A percentile compares a stretch with the other conserved stretches of the same genome.
Evolutionary conservation across 495 filamentous ascomycete species (phyloP).

Genomic region (Talaromyces adpressus): DNA sequence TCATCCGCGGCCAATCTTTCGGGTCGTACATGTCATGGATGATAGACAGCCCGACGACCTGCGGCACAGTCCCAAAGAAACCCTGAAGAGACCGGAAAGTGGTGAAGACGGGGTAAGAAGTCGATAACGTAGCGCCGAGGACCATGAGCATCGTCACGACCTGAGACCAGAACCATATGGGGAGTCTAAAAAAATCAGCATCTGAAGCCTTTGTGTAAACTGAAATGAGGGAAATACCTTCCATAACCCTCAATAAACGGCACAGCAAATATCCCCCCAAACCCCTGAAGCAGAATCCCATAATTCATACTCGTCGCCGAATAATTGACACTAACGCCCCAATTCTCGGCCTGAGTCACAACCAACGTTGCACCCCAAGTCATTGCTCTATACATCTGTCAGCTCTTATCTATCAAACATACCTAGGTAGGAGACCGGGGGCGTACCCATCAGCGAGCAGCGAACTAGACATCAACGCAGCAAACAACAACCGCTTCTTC

Average conservation of each 20-base stretch:
- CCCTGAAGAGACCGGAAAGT: conserved; percentile 46
- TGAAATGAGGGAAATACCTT: conserved; percentile 16
- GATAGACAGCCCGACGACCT: conserved; percentile 38
- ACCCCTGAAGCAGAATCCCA: conserved; percentile 45
- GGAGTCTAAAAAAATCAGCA: conserved; percentile 20
- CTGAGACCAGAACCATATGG: conserved; percentile 47
- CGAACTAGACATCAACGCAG: conserved; percentile 30
- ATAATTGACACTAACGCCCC: conserved; percentile 34
- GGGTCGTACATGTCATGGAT: conserved; percentile 41
- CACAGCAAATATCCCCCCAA: conserved; percentile 46
- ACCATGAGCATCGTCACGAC: conserved; percentile 40
- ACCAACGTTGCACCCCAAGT: conserved; percentile 45
- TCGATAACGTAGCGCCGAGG: conserved; percentile 37
- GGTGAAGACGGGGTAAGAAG: conserved; percentile 39
- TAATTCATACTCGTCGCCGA: conserved; percentile 41
- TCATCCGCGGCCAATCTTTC: conserved; percentile 41
- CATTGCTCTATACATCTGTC: conserved; percentile 32
- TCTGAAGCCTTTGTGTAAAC: neutral
- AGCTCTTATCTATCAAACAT: conserved; percentile 14
- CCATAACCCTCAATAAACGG: conserved; percentile 43
- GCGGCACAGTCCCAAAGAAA: conserved; percentile 39
- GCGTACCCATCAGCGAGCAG: conserved; percentile 31
- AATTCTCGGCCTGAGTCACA: conserved; percentile 39
- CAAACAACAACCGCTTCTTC: conserved; percentile 28
- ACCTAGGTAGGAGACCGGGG: neutral